phyloP scores from a whole-genome alignment of 768 basidiomycete species.

The Clavaria fumosa region DNA sequence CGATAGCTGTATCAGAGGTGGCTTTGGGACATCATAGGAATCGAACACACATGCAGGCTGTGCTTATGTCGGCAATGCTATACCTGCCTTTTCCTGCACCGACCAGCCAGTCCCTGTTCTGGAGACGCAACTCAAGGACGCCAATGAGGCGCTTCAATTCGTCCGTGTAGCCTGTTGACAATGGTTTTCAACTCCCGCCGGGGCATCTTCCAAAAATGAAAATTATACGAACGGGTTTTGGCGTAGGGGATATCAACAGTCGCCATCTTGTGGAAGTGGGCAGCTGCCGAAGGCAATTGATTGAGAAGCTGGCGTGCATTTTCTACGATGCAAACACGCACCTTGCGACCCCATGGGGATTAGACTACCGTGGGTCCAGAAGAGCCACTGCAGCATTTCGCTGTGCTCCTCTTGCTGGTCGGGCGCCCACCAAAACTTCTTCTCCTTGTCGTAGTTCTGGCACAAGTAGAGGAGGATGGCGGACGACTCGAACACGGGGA shows the following conservation, averaged over 20 bases:
- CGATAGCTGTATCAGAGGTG: not conserved
- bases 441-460: conserved; percentile 68
- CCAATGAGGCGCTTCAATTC: conserved; percentile 73
- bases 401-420: conserved; percentile 50
- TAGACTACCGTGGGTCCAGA: no score
- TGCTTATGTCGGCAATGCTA: conserved; percentile 61
- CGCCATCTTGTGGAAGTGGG: conserved; percentile 53
- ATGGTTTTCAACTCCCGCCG: no score
- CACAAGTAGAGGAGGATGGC: conserved; percentile 76
- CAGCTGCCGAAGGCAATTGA: no score
- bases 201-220: no score
- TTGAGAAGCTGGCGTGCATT: no score
- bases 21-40: not conserved
- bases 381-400: conserved; percentile 74
- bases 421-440: conserved; percentile 50
- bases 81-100: conserved; percentile 57
- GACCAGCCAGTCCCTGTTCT: conserved; percentile 60
- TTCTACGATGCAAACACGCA: no score
- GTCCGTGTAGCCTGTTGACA: conserved; percentile 57
- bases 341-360: no score
- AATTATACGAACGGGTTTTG: conserved; percentile 46
- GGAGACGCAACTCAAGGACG: conserved; percentile 71
- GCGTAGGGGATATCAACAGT: conserved; percentile 56
- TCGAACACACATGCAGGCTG: conserved; percentile 37
- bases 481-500: conserved; percentile 59